Evolutionary conservation across 2,329 filamentous ascomycete species (phyloP), one percentile per base, ranked within the genome.

Genomic region (Lecanicillium sp.): DNA sequence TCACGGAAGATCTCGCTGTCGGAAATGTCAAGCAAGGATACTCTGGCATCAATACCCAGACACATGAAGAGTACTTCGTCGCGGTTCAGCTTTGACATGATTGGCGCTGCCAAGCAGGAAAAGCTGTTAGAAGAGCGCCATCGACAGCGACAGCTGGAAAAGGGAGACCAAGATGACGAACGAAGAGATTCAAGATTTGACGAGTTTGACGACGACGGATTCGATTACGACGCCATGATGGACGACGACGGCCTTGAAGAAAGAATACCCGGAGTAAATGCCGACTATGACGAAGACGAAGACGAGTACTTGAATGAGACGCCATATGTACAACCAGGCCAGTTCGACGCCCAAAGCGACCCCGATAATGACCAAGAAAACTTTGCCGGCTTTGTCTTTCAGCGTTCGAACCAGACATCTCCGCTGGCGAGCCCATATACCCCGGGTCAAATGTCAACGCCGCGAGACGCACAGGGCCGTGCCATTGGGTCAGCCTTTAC

Each of bases 41-140:
- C 68, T 2, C 62, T 72, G 2, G 76, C 74, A 6, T 71, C 75
- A 1, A 52, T 83, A 27, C 81, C 80, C 2, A 77, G 68, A 51
- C 80, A 84, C 52, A 84, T 84, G 80, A 84, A 83, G 64, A 90
- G 86, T 61, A 87, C 83, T 10, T 87, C 86, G 0, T 89, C 85
- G 0, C 74, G 87, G 12, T 90, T 91, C 60, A 90, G 86, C 57
- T 91, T 91, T 58, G 86, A 90, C 58, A 87, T 90, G 73, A 78
- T 83, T 14, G 84, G 83, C 5, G 79, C 79, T 5, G 84, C 84
- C 12, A 76, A 79, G 51, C 74, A 83, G 57, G 81, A 84, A 62
- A 84, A 82, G 62, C 62, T 85, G 30, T 68, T 90, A 33, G 87
- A 89, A 62, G 87, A 88, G 56, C 77, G 81, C 40, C 85, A 89